Conservation (phyloP, 1,139 yeast genomes). For the Pichia sp. region DNA sequence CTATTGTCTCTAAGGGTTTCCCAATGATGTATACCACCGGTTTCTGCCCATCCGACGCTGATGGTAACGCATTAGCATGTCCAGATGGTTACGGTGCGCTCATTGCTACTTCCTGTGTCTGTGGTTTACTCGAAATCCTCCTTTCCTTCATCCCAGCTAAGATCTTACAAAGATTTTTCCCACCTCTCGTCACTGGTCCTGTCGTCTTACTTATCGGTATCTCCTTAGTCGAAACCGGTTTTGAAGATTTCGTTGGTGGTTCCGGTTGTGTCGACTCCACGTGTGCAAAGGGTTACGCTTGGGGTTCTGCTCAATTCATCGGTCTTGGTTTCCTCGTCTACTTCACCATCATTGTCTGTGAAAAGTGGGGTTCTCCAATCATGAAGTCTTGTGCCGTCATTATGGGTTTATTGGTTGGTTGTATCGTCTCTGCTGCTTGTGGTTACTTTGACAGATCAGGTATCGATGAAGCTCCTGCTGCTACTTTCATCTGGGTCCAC, state of each 20-base stretch:
- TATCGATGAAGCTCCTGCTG: conserved; percentile 76
- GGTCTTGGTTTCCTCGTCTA: conserved; percentile 87
- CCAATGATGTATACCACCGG: conserved; percentile 81
- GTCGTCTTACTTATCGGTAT: conserved; percentile 84
- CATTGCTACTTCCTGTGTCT: conserved; percentile 73
- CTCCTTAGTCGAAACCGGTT: conserved; percentile 63
- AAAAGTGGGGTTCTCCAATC: conserved; percentile 91
- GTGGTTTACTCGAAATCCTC: conserved; percentile 70
- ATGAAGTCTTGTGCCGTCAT: conserved; percentile 93
- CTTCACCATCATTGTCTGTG: conserved; percentile 68
- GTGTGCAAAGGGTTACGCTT: conserved; percentile 51
- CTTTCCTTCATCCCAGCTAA: conserved; percentile 77
- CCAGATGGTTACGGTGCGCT: conserved; percentile 90
- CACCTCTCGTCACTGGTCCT: conserved; percentile 90
- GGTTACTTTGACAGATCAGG: conserved; percentile 65
- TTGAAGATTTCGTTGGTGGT: conserved; percentile 88
- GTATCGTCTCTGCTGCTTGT: conserved; percentile 89
- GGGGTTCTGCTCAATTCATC: conserved; percentile 85
- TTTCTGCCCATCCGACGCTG: conserved; percentile 56
- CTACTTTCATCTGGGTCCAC: conserved; percentile 82
- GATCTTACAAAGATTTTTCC: conserved; percentile 69
- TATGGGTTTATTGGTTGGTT: conserved; percentile 78
- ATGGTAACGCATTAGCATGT: conserved; percentile 71
- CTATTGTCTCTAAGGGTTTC: conserved; percentile 71
- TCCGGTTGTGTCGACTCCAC: conserved; percentile 54